Base-by-base conservation (phyloP, 805 yeast genomes). In the Ogataea methanolica region DNA sequence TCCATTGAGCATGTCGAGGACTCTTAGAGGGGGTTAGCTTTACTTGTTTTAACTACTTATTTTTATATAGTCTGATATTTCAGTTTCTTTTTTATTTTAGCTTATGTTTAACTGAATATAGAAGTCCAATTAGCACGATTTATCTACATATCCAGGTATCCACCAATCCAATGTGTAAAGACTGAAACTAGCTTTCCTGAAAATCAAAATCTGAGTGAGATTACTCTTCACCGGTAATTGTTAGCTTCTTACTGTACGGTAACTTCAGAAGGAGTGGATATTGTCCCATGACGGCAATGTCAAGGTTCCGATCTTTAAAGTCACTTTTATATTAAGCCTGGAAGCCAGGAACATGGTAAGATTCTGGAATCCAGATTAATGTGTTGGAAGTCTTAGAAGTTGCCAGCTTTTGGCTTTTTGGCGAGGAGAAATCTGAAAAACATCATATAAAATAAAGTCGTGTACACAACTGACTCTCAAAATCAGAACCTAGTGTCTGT, bases 211-310 rank as follows among this genome's bases (percentile, higher is more conserved):
- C 2, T 4, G 21, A 19, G 21, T 11, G 12, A 26, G 12, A 9
- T 9, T 26, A 26, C 9, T 26, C 12, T 26, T 26, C 4, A 7
- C 11, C 4, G 9, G 11, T 9, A 12, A 26, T 11, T 26, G 12
- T 19, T 19, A 19, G 21, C 21, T 26, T 26, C 31, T 9, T 26
- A 26, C 11, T 11, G 65, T 49, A 77, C 81, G 26, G 82, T 78
- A 39, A 77, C 82, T 59, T 78, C 82, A 14, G 80, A 74, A 21
- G 82, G 82, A 54, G 77, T 76, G 39, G 79, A 71, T 44, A 71
- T 44, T 82, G 82, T 58, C 78, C 81, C 52, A 78, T 59, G 44
- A 78, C 69, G 9, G 82, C 76, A 47, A 78, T 65, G 47, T 75
- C 79, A 41, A 78, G 62, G 4, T 76, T 79, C 51, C 72, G 71